phyloP scores from a whole-genome alignment of 2,329 filamentous ascomycete species.

The Alternaria triticimaculans region DNA sequence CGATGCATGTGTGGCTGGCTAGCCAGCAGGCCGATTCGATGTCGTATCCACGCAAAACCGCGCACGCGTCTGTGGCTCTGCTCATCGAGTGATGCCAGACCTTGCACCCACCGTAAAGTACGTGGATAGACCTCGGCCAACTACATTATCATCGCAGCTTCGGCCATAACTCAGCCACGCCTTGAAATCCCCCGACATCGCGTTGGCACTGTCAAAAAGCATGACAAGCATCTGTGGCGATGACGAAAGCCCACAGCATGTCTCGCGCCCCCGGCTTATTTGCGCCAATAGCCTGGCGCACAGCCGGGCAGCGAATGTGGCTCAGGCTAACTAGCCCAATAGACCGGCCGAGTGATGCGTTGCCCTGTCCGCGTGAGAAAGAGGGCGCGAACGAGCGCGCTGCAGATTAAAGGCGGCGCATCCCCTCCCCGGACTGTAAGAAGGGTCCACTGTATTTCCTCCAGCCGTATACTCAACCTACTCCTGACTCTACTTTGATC shows the following conservation, averaged over 20 bases:
- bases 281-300: constrained; percentile 14
- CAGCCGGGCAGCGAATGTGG: constrained; percentile 1
- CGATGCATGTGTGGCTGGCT: background rate
- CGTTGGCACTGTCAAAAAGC: background rate
- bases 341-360: constrained; percentile 6
- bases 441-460: background rate
- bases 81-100: background rate
- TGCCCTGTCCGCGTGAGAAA: constrained; percentile 6
- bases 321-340: constrained; percentile 3
- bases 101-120: background rate
- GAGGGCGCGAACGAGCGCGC: background rate
- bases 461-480: background rate
- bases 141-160: background rate
- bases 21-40: background rate
- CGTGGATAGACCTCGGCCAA: background rate
- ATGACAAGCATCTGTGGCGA: constrained; percentile 4
- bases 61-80: background rate
- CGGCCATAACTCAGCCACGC: background rate
- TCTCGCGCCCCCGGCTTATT: constrained; percentile 2
- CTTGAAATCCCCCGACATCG: background rate
- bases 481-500: background rate
- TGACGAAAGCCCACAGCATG: constrained; percentile 14
- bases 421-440: background rate
- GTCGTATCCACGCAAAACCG: background rate
- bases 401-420: background rate